Evolutionary conservation across 305 asterid genomes (phyloP), one percentile per base, ranked within the genome.

Genomic region (Fraxinus angustifolia): DNA sequence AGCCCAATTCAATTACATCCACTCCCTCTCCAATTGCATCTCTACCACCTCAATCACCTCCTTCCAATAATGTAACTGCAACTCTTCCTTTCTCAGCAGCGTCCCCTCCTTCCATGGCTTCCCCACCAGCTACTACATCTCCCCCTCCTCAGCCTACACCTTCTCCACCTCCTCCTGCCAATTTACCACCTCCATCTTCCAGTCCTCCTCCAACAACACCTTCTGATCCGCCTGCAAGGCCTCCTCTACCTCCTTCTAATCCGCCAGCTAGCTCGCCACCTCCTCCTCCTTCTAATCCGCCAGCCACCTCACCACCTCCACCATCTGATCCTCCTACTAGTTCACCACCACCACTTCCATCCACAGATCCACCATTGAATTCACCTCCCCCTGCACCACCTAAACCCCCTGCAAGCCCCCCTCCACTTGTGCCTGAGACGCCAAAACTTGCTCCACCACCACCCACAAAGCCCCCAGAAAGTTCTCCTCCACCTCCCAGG

Each of bases 261-360:
- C 81, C 87, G 35, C 88, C 87, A 6, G 42, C 73, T 40, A 58
- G 10, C 73, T 73, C 87, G 35, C 78, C 89, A 19, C 83, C 88
- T 4, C 88, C 91, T 33, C 86, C 78, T 82, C 86, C 74, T 23
- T 19, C 35, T 21, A 76, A 36, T 56, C 58, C 87, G 35, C 88
- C 87, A 6, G 42, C 73, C 34, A 58, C 14, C 73, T 73, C 87
- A 42, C 79, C 89, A 19, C 83, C 88, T 4, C 88, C 91, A 36
- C 86, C 78, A 30, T 19, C 35, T 21, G 78, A 36, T 56, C 58
- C 82, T 73, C 88, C 83, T 6, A 56, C 73, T 74, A 31, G 79
- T 7, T 84, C 88, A n/a, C 80, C 28, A 17, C 87, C 93, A 35
- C 90, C 33, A 30, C 33, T 0, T 5, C 92, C 93, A 31, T 86